Conservation (phyloP, 441 rosid genomes). For the Melastoma candidum region DNA sequence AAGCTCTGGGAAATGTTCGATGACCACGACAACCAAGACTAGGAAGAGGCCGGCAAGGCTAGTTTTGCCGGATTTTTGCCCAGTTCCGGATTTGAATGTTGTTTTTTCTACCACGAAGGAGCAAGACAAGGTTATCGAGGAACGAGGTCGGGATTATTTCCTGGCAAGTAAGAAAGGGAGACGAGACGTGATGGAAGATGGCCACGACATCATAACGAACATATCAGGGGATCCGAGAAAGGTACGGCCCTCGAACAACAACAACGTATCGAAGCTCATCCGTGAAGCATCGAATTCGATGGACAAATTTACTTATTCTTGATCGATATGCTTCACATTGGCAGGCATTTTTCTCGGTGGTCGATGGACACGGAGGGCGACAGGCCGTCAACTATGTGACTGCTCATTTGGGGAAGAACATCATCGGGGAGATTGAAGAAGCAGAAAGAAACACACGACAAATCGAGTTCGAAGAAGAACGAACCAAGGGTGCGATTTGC, state of each 20-base stretch:
- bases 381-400: constrained; percentile 33
- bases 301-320: not conserved
- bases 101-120: constrained; percentile 1
- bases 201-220: constrained; percentile 23
- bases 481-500: constrained; percentile 20
- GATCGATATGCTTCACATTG: not conserved
- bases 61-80: constrained; percentile 23
- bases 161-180: constrained; percentile 37
- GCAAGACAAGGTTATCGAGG: constrained; percentile 15
- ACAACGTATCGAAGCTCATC: not conserved
- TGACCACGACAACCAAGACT: constrained; percentile 3
- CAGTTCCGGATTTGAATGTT: constrained; percentile 10
- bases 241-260: constrained; percentile 16
- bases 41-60: constrained; percentile 34
- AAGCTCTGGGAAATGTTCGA: no score
- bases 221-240: constrained; percentile 36
- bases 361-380: constrained; percentile 50
- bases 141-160: constrained; percentile 26
- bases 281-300: not conserved
- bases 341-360: constrained; percentile 35
- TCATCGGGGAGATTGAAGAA: constrained; percentile 19
- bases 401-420: constrained; percentile 36
- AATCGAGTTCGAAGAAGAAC: constrained; percentile 9
- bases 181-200: constrained; percentile 38
- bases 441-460: constrained; percentile 2